phyloP scores from a whole-genome alignment of 2,329 filamentous ascomycete genomes.

The Aspergillus puulaauensis region DNA sequence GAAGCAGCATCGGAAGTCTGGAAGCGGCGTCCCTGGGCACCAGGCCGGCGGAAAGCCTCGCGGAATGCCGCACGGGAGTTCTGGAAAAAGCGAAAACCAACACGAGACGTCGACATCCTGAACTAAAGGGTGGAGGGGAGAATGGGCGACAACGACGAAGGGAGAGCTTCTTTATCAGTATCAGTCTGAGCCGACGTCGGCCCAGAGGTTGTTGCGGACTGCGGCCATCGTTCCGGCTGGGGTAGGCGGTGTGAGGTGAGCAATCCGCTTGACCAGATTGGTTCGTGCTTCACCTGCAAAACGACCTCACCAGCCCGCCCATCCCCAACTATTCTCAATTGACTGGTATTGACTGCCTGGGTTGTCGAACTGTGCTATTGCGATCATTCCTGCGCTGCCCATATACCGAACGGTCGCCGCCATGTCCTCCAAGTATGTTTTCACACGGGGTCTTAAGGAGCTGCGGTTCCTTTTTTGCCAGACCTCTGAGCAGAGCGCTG shows the following conservation, averaged over 20 bases:
- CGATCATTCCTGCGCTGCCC: background rate
- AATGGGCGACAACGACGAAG: background rate
- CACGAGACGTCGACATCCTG: slow-evolving; percentile 54
- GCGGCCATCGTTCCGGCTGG: slow-evolving; percentile 21
- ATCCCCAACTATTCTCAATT: slow-evolving; percentile 10
- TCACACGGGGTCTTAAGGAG: slow-evolving; percentile 86
- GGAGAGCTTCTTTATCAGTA: background rate
- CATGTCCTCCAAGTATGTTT: slow-evolving; percentile 95
- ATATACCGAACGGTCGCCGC: slow-evolving; percentile 17
- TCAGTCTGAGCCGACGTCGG: slow-evolving; percentile 20
- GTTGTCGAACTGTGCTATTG: background rate
- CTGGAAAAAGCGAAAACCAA: slow-evolving; percentile 59
- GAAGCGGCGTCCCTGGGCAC: slow-evolving; percentile 60
- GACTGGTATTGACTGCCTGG: slow-evolving; percentile 1
- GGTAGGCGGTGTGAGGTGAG: slow-evolving; percentile 24
- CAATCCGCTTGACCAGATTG: slow-evolving; percentile 27
- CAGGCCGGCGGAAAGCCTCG: slow-evolving; percentile 53
- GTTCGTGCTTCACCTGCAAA: slow-evolving; percentile 8
- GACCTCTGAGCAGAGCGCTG: slow-evolving; percentile 84
- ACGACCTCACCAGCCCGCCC: background rate
- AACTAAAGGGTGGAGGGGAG: slow-evolving; percentile 17
- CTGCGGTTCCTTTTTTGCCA: slow-evolving; percentile 97
- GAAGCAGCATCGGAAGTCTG: slow-evolving; percentile 64
- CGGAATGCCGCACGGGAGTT: slow-evolving; percentile 50
- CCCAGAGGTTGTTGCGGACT: background rate